Percentiles rank a stretch among this genome's conserved stretches.
Evolutionary conservation across 805 yeast species (phyloP).

Genomic region (Metschnikowia colocasiae): DNA sequence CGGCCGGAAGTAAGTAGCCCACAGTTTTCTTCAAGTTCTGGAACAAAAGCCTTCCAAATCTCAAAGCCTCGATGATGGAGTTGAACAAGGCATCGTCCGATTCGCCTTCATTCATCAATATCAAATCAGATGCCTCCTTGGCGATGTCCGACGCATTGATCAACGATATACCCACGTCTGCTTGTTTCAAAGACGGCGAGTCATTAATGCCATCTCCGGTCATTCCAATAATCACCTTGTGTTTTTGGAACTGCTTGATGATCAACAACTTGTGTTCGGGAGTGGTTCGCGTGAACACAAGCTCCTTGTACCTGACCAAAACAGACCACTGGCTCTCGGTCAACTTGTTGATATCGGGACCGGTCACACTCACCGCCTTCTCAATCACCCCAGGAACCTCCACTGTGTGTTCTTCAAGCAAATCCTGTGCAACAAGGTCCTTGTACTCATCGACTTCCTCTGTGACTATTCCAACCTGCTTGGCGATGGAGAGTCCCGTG

Average conservation of each 20-base stretch:
- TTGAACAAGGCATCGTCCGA: slow-evolving; percentile 21
- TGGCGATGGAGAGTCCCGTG: slow-evolving; percentile 50
- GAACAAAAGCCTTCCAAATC: slow-evolving; percentile 44
- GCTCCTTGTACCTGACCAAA: slow-evolving; percentile 28
- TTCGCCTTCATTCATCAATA: slow-evolving; percentile 20
- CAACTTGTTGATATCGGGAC: slow-evolving; percentile 28
- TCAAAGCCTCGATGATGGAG: slow-evolving; percentile 33
- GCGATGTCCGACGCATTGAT: slow-evolving; percentile 32
- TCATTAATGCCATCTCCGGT: slow-evolving; percentile 37
- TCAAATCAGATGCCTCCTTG: slow-evolving; percentile 36
- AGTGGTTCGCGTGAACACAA: slow-evolving; percentile 39
- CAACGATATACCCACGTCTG: slow-evolving; percentile 33
- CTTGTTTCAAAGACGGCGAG: slow-evolving; percentile 34
- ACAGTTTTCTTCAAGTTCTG: slow-evolving; percentile 47
- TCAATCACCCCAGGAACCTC: slow-evolving; percentile 15
- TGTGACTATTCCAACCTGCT: slow-evolving; percentile 37
- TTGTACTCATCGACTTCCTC: slow-evolving; percentile 21
- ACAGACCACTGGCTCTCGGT: slow-evolving; percentile 43
- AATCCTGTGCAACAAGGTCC: slow-evolving; percentile 14
- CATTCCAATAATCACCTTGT: slow-evolving; percentile 31
- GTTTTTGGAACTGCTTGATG: slow-evolving; percentile 42
- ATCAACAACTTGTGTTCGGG: slow-evolving; percentile 53
- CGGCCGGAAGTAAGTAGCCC: slow-evolving; percentile 50
- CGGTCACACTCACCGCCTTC: slow-evolving; percentile 31
- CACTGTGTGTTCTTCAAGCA: slow-evolving; percentile 2